Percentiles rank a stretch among this genome's conserved stretches.
Conservation (phyloP, 2,329 filamentous ascomycete species). For the Thelonectria olida region DNA sequence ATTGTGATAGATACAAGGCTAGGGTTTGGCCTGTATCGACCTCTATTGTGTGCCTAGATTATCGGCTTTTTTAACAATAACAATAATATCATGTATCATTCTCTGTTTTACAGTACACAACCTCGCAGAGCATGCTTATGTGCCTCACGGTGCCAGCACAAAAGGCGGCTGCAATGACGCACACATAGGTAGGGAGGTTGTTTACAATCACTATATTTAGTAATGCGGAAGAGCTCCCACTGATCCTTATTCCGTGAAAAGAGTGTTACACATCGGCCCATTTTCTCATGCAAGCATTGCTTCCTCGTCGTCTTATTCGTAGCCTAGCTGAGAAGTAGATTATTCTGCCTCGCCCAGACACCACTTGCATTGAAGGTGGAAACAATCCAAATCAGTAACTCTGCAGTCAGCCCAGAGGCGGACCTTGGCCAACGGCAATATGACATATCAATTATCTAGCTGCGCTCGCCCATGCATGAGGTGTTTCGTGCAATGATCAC, state of each 20-base stretch:
- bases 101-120: neutral
- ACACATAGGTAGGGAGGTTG: neutral
- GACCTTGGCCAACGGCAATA: neutral
- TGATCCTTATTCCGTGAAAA: neutral
- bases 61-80: no score
- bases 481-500: neutral
- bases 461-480: neutral
- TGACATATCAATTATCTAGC: neutral
- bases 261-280: neutral
- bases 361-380: neutral
- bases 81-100: neutral
- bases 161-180: neutral
- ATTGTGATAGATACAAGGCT: no score
- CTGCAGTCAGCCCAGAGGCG: neutral
- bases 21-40: no score
- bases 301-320: neutral
- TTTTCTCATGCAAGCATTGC: neutral
- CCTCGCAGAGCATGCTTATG: neutral
- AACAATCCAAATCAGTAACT: no score
- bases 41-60: no score
- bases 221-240: neutral
- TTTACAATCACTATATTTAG: neutral
- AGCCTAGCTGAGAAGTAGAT: neutral
- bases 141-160: neutral
- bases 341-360: neutral